A percentile compares a stretch with the other conserved stretches of the same genome.
These are phyloP conservation scores for Didymosphaeria variabile DNA, from an alignment of 2,329 filamentous ascomycete genomes.

Conservation along the genomic window DNA sequence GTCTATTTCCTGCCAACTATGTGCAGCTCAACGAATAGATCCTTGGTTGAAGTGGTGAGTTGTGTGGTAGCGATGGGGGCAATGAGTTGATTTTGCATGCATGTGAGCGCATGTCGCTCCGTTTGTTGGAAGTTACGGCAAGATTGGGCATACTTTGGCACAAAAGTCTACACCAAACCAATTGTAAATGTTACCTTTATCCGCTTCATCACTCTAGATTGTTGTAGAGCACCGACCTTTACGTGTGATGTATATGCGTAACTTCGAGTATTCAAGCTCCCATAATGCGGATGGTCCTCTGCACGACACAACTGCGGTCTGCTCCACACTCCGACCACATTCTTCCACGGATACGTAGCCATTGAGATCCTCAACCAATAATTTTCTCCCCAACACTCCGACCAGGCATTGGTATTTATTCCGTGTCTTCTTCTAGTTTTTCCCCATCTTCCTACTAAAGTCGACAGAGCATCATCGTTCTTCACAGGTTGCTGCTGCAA, in stretches of 20 bases:
- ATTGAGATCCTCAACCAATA: background rate
- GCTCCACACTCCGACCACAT: background rate
- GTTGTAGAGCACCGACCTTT: background rate
- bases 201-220: background rate
- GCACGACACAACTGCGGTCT: background rate
- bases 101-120: slow-evolving; percentile 2
- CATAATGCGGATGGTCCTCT: background rate
- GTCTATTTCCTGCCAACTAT: slow-evolving; percentile 75
- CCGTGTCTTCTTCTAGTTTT: background rate
- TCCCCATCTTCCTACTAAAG: background rate
- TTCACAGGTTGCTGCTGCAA: background rate
- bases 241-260: background rate
- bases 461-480: background rate
- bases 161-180: slow-evolving; percentile 7
- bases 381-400: background rate
- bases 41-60: background rate
- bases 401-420: background rate
- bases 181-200: slow-evolving; percentile 1
- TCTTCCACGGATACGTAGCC: background rate
- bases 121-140: background rate
- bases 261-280: background rate
- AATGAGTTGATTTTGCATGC: slow-evolving; percentile 4
- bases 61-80: background rate
- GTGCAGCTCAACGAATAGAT: slow-evolving; percentile 57
- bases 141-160: slow-evolving; percentile 3